phyloP scores from a whole-genome alignment of 306 rosid genomes.

The Casuarina glauca region DNA sequence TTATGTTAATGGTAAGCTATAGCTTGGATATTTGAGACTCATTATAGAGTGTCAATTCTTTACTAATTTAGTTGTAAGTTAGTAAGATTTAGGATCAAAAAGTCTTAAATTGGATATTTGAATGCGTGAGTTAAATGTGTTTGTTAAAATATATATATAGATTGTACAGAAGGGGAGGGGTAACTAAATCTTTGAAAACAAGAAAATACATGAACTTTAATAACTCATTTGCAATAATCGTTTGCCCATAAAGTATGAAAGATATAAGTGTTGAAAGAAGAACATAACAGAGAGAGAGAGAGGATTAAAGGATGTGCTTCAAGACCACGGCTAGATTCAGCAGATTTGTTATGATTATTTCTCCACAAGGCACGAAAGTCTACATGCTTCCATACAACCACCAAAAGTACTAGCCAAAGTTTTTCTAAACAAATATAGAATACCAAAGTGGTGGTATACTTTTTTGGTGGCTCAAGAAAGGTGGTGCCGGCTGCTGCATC shows the following conservation, averaged over 20 bases:
- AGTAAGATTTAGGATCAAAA: no score
- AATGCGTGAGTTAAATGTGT: no score
- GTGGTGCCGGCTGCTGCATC: not conserved
- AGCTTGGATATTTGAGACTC: no score
- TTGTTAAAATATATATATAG: not conserved
- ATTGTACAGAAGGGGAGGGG: no score
- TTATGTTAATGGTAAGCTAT: no score
- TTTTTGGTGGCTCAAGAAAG: slow-evolving; percentile 38
- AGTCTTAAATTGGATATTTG: no score
- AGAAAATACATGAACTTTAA: no score
- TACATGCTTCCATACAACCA: not conserved
- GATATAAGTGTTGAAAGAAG: not conserved
- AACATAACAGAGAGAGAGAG: not conserved
- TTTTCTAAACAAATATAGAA: not conserved
- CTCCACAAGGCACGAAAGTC: not conserved
- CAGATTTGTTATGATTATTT: not conserved
- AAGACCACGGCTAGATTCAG: not conserved
- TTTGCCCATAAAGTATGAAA: not conserved
- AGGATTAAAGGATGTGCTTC: not conserved
- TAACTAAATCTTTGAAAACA: no score
- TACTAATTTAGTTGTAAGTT: no score
- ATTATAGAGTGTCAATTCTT: no score
- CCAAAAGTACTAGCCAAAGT: not conserved
- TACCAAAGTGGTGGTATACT: slow-evolving; percentile 1
- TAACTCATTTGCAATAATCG: not conserved